Evolutionary conservation across 2,329 filamentous ascomycete genomes (phyloP).

Genomic region (Fusarium sacchari): DNA sequence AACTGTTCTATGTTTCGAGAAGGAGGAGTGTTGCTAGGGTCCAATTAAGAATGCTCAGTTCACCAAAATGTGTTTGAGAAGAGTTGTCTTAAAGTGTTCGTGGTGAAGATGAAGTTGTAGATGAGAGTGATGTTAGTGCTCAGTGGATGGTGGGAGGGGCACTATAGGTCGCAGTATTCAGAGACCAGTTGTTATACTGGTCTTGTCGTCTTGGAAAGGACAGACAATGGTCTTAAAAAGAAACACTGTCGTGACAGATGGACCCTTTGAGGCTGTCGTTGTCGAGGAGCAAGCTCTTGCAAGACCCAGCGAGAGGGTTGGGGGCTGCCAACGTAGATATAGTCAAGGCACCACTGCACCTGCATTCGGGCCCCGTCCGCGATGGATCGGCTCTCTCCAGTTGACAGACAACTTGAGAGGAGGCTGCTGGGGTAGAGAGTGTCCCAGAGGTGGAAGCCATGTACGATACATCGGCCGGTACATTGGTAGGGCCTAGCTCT

Average conservation of each 20-base stretch:
- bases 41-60: background rate
- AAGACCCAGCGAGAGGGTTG: conserved; percentile 28
- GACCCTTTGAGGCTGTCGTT: conserved; percentile 22
- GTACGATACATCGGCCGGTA: conserved; percentile 33
- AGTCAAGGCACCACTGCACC: conserved; percentile 43
- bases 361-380: conserved; percentile 42
- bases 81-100: conserved; percentile 4
- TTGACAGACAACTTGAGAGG: conserved; percentile 34
- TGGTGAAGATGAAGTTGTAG: background rate
- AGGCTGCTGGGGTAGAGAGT: conserved; percentile 30
- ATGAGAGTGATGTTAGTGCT: background rate
- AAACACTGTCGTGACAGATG: conserved; percentile 12
- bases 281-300: conserved; percentile 36
- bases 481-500: conserved; percentile 29
- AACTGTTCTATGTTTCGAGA: background rate
- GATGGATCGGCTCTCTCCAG: conserved; percentile 41
- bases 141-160: background rate
- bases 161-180: conserved; percentile 11
- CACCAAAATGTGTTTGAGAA: background rate
- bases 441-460: conserved; percentile 16
- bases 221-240: conserved; percentile 13
- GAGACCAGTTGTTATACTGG: conserved; percentile 13
- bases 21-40: background rate
- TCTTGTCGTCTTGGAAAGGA: conserved; percentile 16
- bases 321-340: conserved; percentile 44